phyloP scores from a whole-genome alignment of 2,329 filamentous ascomycete genomes.

The Cercospora zeina region DNA sequence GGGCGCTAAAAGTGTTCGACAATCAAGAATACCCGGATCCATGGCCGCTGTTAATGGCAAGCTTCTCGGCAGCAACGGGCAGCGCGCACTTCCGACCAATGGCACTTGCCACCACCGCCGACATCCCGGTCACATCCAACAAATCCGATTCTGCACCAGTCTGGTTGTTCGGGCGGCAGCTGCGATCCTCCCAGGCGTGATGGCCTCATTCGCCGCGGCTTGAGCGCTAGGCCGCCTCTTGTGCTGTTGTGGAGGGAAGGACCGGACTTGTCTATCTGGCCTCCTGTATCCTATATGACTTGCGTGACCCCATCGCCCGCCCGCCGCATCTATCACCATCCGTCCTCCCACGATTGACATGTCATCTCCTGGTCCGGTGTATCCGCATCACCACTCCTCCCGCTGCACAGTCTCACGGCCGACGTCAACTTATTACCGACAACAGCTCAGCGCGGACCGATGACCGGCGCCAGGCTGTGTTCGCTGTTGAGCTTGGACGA shows the following conservation, averaged over 20 bases:
- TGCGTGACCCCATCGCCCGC: conserved; percentile 7
- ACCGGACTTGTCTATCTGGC: not conserved
- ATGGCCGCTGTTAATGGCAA: not conserved
- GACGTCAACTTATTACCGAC: not conserved
- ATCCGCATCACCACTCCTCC: not conserved
- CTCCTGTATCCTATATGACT: conserved; percentile 7
- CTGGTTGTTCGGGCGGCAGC: conserved; percentile 7
- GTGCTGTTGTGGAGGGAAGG: conserved; percentile 2
- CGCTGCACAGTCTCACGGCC: not conserved
- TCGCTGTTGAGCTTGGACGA: conserved; percentile 23
- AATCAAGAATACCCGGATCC: too few species aligned
- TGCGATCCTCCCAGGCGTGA: not conserved
- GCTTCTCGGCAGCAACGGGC: not conserved
- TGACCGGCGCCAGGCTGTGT: conserved; percentile 16
- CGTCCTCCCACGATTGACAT: conserved; percentile 6
- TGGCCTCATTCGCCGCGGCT: conserved; percentile 4
- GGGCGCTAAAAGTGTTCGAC: too few species aligned
- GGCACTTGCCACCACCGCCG: not conserved
- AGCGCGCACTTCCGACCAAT: not conserved
- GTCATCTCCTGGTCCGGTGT: not conserved
- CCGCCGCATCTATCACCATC: not conserved
- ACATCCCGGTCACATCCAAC: not conserved
- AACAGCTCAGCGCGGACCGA: not conserved
- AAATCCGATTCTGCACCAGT: not conserved
- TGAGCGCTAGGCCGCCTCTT: not conserved